Percentiles rank a stretch among this genome's conserved stretches.
phyloP scores from a whole-genome alignment of 192 early-diverging fungal species.

The Coemansia furcata region DNA sequence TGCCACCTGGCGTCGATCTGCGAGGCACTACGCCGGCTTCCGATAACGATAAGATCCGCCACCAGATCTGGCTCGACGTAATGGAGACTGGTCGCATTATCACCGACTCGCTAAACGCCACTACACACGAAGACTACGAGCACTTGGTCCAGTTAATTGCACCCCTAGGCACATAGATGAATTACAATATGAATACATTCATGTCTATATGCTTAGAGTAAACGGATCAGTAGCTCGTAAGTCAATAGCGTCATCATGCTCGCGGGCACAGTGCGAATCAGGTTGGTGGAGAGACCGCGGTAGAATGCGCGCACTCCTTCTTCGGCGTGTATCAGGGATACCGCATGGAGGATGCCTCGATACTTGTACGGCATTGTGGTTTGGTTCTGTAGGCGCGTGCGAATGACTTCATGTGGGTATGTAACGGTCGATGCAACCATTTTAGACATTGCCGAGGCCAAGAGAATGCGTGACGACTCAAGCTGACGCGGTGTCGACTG shows the following conservation, averaged over 20 bases:
- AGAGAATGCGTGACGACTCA: constrained; percentile 61
- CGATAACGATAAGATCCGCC: constrained; percentile 49
- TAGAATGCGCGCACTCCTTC: constrained; percentile 86
- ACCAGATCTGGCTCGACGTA: constrained; percentile 47
- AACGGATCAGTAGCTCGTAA: constrained; percentile 80
- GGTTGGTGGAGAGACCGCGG: constrained; percentile 79
- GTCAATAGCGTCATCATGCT: constrained; percentile 83
- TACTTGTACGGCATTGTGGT: constrained; percentile 70
- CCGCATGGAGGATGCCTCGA: constrained; percentile 77
- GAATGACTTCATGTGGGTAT: constrained; percentile 95
- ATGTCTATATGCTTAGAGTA: constrained; percentile 32
- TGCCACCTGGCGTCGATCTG: constrained; percentile 34
- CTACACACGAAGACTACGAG: constrained; percentile 21
- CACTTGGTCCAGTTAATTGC: constrained; percentile 13
- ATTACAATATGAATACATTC: neutral
- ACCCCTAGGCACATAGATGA: constrained; percentile 22
- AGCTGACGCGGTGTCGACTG: constrained; percentile 13
- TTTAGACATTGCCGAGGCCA: constrained; percentile 83
- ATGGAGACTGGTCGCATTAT: constrained; percentile 16
- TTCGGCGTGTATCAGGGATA: constrained; percentile 66
- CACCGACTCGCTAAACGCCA: constrained; percentile 2
- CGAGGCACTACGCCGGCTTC: constrained; percentile 17
- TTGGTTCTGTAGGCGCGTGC: constrained; percentile 93
- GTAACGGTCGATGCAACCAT: constrained; percentile 85
- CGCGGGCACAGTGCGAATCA: constrained; percentile 87